phyloP scores from a whole-genome alignment of 352 stramenopile genomes.

The Albugo laibachii region DNA sequence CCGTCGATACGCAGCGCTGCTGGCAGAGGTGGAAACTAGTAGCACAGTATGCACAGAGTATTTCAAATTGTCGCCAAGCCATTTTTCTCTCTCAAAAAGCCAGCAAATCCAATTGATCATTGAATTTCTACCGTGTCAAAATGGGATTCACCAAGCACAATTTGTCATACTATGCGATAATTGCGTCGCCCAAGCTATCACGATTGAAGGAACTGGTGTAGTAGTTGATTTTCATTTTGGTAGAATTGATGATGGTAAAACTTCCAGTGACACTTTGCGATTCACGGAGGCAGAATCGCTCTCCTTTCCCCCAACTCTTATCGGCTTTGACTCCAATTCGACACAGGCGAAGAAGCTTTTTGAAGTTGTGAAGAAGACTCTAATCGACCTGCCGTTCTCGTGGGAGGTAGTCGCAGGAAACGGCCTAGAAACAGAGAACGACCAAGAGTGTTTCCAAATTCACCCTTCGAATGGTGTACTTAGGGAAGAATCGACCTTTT shows the following conservation, averaged over 20 bases:
- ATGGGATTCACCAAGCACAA: slow-evolving; percentile 33
- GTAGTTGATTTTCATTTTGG: slow-evolving; percentile 37
- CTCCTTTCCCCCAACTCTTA: slow-evolving; percentile 21
- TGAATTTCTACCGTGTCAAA: slow-evolving; percentile 24
- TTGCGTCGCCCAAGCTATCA: slow-evolving; percentile 49
- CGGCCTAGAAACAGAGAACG: slow-evolving; percentile 17
- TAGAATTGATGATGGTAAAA: slow-evolving; percentile 18
- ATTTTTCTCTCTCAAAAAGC: slow-evolving; percentile 24
- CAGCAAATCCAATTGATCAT: slow-evolving; percentile 25
- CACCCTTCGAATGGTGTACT: too few relatives aligned
- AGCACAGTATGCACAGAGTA: neutral
- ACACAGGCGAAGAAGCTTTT: slow-evolving; percentile 15
- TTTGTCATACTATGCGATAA: slow-evolving; percentile 76
- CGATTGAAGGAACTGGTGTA: slow-evolving; percentile 39
- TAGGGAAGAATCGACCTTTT: too few relatives aligned
- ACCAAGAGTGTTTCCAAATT: slow-evolving; percentile 15
- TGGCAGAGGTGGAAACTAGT: slow-evolving; percentile 2
- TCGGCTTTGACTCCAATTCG: slow-evolving; percentile 10
- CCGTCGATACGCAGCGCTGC: neutral
- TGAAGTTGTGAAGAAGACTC: slow-evolving; percentile 38
- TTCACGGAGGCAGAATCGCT: slow-evolving; percentile 28
- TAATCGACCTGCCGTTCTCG: slow-evolving; percentile 28
- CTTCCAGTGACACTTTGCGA: slow-evolving; percentile 20
- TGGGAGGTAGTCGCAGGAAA: slow-evolving; percentile 18
- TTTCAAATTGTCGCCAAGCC: slow-evolving; percentile 33